Evolutionary conservation across 2,329 filamentous ascomycete species (phyloP).

Genomic region (Fusarium vanettenii): DNA sequence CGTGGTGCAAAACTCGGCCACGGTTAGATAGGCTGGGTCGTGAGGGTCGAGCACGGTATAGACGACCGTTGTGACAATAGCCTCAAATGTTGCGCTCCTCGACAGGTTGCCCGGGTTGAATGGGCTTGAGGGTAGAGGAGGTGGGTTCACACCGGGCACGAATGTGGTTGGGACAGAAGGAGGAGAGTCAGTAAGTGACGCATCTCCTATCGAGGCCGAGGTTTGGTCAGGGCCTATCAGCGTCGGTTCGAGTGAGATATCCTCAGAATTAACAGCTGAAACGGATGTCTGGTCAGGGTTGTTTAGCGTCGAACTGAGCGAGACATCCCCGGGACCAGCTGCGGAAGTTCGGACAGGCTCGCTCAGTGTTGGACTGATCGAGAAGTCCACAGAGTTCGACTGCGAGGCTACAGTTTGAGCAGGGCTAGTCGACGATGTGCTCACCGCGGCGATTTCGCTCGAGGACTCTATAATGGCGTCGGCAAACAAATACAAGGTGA

Average conservation of each 20-base stretch:
- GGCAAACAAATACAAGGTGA: conserved; percentile 21
- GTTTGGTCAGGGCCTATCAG: neutral
- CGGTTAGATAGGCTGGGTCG: conserved; percentile 7
- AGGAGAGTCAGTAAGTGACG: neutral
- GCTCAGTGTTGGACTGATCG: neutral
- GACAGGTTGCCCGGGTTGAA: neutral
- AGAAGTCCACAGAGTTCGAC: neutral
- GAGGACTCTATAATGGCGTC: neutral
- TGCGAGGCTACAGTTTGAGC: neutral
- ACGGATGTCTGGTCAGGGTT: neutral
- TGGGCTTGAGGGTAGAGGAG: neutral
- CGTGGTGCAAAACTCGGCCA: conserved; percentile 17
- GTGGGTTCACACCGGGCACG: neutral
- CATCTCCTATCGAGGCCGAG: neutral
- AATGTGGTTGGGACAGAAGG: neutral
- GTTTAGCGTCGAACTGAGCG: neutral
- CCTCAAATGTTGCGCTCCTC: neutral
- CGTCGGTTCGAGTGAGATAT: neutral
- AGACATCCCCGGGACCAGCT: neutral
- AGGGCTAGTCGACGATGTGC: neutral
- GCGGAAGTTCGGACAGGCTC: neutral
- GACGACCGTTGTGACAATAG: conserved; percentile 10
- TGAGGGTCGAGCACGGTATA: conserved; percentile 23
- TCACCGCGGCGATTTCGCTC: neutral
- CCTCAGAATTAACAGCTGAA: neutral